Conservation (phyloP, 1,284 basidiomycete genomes). For the Pisolithus thermaeus region DNA sequence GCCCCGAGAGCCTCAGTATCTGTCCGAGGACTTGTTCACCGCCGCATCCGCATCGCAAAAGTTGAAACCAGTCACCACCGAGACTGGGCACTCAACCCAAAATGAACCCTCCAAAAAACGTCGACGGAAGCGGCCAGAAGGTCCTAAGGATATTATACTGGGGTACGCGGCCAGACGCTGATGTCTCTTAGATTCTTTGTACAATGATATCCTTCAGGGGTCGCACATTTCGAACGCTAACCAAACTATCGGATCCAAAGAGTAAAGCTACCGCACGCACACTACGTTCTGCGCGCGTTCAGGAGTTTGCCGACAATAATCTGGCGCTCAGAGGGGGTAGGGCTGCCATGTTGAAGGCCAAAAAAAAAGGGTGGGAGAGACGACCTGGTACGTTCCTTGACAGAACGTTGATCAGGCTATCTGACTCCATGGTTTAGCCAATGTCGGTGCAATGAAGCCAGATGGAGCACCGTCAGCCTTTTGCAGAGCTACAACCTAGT, state of each 20-base stretch:
- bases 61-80: slow-evolving; percentile 7
- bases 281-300: slow-evolving; percentile 24
- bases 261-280: slow-evolving; percentile 21
- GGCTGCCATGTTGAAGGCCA: slow-evolving; percentile 22
- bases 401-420: no score
- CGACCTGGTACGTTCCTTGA: slow-evolving; percentile 31
- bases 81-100: slow-evolving; percentile 9
- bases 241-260: slow-evolving; percentile 13
- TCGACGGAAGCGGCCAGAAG: slow-evolving; percentile 12
- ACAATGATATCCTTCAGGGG: slow-evolving; percentile 14
- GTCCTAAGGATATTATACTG: slow-evolving; percentile 24
- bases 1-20: slow-evolving; percentile 30
- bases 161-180: slow-evolving; percentile 14
- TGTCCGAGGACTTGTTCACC: slow-evolving; percentile 46
- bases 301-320: slow-evolving; percentile 22
- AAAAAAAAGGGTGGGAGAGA: slow-evolving; percentile 38
- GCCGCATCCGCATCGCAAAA: slow-evolving; percentile 37
- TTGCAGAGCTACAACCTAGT: background rate
- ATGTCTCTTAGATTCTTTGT: background rate
- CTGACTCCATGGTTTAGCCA: background rate
- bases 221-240: slow-evolving; percentile 29
- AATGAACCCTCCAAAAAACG: slow-evolving; percentile 18
- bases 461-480: background rate
- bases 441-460: slow-evolving; percentile 1
- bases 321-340: slow-evolving; percentile 31